These are phyloP conservation scores for Erodium texanum DNA, from an alignment of 441 rosid genomes.

Conservation along the genomic window DNA sequence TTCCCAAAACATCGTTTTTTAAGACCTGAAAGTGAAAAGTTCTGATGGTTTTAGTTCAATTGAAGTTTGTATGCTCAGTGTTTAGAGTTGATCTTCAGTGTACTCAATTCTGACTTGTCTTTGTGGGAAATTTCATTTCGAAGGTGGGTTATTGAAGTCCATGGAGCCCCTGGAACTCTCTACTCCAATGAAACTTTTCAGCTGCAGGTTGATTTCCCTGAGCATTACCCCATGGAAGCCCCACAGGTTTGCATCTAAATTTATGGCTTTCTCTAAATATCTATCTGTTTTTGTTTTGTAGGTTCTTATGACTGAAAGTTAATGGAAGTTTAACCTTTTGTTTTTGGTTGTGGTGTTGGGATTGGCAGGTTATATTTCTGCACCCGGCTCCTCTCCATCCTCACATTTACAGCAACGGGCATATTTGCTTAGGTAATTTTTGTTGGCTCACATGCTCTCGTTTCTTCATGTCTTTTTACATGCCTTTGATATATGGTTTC, in stretches of 20 bases:
- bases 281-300: neutral
- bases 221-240: conserved; percentile 99
- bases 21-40: neutral
- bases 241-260: conserved; percentile 59
- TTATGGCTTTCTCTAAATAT: neutral
- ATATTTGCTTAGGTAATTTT: conserved; percentile 85
- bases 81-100: neutral
- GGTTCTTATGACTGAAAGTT: neutral
- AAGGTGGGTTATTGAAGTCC: conserved; percentile 93
- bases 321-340: neutral
- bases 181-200: conserved; percentile 87
- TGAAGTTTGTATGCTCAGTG: neutral
- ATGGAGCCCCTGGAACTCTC: conserved; percentile 88
- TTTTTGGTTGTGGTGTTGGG: neutral
- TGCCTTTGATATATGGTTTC: neutral
- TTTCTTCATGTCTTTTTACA: neutral
- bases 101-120: neutral
- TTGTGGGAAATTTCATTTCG: neutral
- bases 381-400: conserved; percentile 94
- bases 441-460: neutral
- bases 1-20: neutral
- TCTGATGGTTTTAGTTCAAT: neutral
- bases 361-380: conserved; percentile 72
- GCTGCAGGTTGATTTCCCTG: conserved; percentile 94
- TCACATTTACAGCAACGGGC: conserved; percentile 95